These are phyloP conservation scores for Colletotrichum incanum DNA, from an alignment of 2,329 filamentous ascomycete species.

Conservation along the genomic window DNA sequence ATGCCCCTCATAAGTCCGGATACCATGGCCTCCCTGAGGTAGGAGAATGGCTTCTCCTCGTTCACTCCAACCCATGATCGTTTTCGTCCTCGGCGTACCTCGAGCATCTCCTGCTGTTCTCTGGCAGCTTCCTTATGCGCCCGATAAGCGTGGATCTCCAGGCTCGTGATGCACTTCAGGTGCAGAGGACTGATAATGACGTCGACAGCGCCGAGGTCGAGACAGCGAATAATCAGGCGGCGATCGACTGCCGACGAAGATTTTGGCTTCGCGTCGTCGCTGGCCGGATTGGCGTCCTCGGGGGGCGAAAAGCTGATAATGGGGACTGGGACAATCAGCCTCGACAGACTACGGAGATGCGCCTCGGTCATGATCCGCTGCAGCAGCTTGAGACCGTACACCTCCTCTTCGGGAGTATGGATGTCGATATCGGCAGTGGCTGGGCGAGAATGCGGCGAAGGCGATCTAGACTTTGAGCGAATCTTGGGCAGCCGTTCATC, in stretches of 20 bases:
- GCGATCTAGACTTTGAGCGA: conserved; percentile 55
- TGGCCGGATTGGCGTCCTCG: conserved; percentile 49
- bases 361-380: conserved; percentile 73
- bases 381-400: conserved; percentile 70
- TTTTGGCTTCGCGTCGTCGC: conserved; percentile 25
- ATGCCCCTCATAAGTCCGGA: conserved; percentile 92
- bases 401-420: conserved; percentile 62
- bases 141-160: conserved; percentile 88
- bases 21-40: conserved; percentile 94
- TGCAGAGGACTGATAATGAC: conserved; percentile 87
- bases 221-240: conserved; percentile 75
- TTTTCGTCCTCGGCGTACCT: conserved; percentile 82
- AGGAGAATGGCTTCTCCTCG: conserved; percentile 89
- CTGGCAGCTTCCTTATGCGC: conserved; percentile 82
- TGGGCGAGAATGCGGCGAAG: conserved; percentile 61
- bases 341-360: conserved; percentile 69
- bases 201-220: conserved; percentile 90
- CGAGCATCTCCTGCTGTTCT: conserved; percentile 80
- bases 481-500: conserved; percentile 62
- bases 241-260: conserved; percentile 54
- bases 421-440: conserved; percentile 56
- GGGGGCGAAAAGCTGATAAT: conserved; percentile 62
- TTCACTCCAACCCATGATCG: conserved; percentile 93
- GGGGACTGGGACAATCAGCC: conserved; percentile 70
- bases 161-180: conserved; percentile 79